Conservation (phyloP, 345 rosid species). For the Turnera subulata region DNA sequence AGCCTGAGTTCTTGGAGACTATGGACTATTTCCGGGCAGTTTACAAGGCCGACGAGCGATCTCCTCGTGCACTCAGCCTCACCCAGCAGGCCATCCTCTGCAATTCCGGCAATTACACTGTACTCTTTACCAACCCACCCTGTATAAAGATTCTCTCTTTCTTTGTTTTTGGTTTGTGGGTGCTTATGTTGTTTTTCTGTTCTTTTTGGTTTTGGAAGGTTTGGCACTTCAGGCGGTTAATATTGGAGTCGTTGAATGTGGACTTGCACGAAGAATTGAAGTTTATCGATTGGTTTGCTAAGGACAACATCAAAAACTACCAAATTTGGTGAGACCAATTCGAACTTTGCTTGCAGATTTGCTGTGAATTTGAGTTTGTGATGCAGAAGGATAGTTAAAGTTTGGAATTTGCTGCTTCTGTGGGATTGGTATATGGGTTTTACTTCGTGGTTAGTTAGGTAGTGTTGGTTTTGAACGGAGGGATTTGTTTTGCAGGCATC, state of each 20-base stretch:
- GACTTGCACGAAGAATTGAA: slow-evolving; percentile 54
- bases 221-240: slow-evolving; percentile 85
- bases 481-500: slow-evolving; percentile 59
- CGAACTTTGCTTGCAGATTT: no score
- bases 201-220: slow-evolving; percentile 41
- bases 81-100: slow-evolving; percentile 51
- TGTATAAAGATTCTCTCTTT: not conserved
- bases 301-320: slow-evolving; percentile 72
- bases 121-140: slow-evolving; percentile 16
- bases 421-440: not conserved
- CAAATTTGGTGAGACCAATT: slow-evolving; percentile 65
- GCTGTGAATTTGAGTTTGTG: no score
- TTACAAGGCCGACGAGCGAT: slow-evolving; percentile 64
- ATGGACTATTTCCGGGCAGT: slow-evolving; percentile 92
- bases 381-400: no score
- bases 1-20: slow-evolving; percentile 68
- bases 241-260: slow-evolving; percentile 47
- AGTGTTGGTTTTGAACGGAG: not conserved
- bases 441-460: not conserved
- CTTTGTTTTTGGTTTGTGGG: not conserved
- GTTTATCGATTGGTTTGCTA: slow-evolving; percentile 52
- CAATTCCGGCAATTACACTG: slow-evolving; percentile 91
- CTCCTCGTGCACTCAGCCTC: slow-evolving; percentile 68
- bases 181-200: not conserved
- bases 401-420: not conserved